phyloP scores from a whole-genome alignment of 2,329 filamentous ascomycete genomes.

The Diplocarpon mali region DNA sequence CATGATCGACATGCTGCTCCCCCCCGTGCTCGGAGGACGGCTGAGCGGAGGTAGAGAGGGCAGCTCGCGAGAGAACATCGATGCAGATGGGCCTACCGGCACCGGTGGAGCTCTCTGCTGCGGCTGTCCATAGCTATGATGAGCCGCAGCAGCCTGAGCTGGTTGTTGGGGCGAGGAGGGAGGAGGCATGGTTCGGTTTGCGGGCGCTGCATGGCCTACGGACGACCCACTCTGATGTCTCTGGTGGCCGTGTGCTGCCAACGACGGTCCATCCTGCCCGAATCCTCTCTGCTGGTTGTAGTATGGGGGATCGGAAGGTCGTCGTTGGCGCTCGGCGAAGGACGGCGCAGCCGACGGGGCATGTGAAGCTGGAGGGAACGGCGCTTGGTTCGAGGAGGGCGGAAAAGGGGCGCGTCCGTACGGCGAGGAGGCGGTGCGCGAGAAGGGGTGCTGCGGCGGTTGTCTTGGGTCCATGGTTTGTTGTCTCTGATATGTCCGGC shows the following conservation, averaged over 20 bases:
- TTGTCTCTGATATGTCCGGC: constrained; percentile 4
- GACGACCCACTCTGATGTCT: constrained; percentile 27
- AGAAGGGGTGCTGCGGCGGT: constrained; percentile 24
- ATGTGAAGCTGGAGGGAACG: constrained; percentile 25
- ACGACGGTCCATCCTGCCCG: constrained; percentile 22
- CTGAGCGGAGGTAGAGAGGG: constrained; percentile 38
- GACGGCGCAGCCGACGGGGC: constrained; percentile 20
- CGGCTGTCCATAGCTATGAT: constrained; percentile 27
- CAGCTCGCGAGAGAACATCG: constrained; percentile 42
- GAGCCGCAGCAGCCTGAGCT: constrained; percentile 15
- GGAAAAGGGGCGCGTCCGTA: constrained; percentile 25
- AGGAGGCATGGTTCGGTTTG: constrained; percentile 34
- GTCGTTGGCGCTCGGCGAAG: constrained; percentile 25
- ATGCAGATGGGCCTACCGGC: constrained; percentile 29
- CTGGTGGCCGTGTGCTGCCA: constrained; percentile 22
- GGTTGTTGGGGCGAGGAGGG: constrained; percentile 39
- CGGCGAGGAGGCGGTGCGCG: constrained; percentile 26
- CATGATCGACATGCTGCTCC: constrained; percentile 64
- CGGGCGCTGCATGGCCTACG: constrained; percentile 24
- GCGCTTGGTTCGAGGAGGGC: constrained; percentile 19
- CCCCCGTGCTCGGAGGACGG: constrained; percentile 34
- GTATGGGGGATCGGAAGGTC: constrained; percentile 27
- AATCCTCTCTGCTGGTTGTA: constrained; percentile 23
- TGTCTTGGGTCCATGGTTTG: constrained; percentile 28
- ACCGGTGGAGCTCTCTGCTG: constrained; percentile 33